Evolutionary conservation across 1,284 basidiomycete species (phyloP), one percentile per base, ranked within the genome.

Genomic region (Trametes hirsuta): DNA sequence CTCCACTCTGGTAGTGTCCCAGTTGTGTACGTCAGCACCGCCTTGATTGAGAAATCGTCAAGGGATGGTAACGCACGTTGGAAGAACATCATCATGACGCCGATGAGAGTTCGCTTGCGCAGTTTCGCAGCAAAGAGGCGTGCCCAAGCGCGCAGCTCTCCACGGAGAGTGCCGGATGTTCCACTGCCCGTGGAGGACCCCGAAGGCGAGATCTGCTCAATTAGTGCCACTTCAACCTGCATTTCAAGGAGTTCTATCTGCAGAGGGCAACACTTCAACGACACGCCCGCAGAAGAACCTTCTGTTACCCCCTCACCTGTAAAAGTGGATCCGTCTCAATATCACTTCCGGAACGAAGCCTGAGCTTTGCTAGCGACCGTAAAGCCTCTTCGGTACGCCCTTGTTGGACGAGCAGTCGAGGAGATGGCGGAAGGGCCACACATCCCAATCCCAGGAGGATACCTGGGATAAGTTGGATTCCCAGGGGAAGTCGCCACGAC

Each of bases 401-500:
- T 41, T 83, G 79, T 15, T 86, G 73, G 3, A 90, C 80, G 3
- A 91, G 75, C 25, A 89, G 77, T 21, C 92, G 80, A 0, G 91
- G 91, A 10, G 90, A 92, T 11, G 88, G 82, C 3, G 91, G 91
- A 4, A 94, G 80, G 56, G 86, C 78, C 35, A 87, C 74, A 53
- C 83, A 83, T 9, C 89, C 90, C 8, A 87, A 6, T 0, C 78
- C 85, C 5, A 94, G 82, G 4, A 89, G 71, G 15, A 86, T 66
- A 0, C 88, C 92, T 15, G 91, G 91, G 11, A 87, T 68, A 22
- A 93, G 73, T 69, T 94, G 91, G 15, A 92, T 74, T 1, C 80
- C 86, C 3, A 93, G 81, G 4, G 91, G 92, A 37, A 91, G 81
- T 35, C 91, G 81, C 91, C 91, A 94, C 0, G 90, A 90, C 30